A percentile compares a stretch with the other conserved stretches of the same genome.
phyloP scores from a whole-genome alignment of 1,284 basidiomycete species.

The Pseudozyma sp. region DNA sequence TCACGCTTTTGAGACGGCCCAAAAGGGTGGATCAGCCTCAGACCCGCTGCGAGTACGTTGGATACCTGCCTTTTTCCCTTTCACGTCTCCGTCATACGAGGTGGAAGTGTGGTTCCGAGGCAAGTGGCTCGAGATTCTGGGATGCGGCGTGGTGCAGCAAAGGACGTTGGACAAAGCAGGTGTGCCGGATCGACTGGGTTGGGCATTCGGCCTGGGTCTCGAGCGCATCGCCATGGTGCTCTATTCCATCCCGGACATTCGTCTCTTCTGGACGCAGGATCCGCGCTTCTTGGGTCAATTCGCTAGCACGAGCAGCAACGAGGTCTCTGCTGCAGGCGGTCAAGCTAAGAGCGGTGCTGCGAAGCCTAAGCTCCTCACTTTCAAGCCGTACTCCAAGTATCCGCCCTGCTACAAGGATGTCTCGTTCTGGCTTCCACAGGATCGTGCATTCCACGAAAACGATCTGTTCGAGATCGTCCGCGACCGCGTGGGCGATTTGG shows the following conservation, averaged over 20 bases:
- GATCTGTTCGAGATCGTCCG: conserved; percentile 96
- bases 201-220: conserved; percentile 97
- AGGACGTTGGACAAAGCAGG: conserved; percentile 83
- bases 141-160: conserved; percentile 91
- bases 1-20: conserved; percentile 69
- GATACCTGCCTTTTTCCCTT: conserved; percentile 98
- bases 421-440: conserved; percentile 74
- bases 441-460: conserved; percentile 81
- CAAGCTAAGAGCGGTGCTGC: conserved; percentile 5
- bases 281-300: conserved; percentile 90
- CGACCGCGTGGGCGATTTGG: conserved; percentile 89
- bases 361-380: conserved; percentile 60
- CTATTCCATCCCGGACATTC: conserved; percentile 96
- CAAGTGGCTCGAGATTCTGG: conserved; percentile 96
- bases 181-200: conserved; percentile 81
- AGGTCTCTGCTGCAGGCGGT: conserved; percentile 34
- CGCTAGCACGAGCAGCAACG: conserved; percentile 69
- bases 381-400: conserved; percentile 65
- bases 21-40: conserved; percentile 48
- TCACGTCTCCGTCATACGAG: conserved; percentile 96
- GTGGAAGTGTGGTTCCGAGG: conserved; percentile 97
- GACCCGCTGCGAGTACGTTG: conserved; percentile 86
- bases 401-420: conserved; percentile 68
- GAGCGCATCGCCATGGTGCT: conserved; percentile 99
- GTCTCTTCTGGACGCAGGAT: conserved; percentile 97